Percentiles rank a stretch among this genome's conserved stretches.
Conservation (phyloP, 2,329 filamentous ascomycete species). For the Graphiopsis chlorocephala region DNA sequence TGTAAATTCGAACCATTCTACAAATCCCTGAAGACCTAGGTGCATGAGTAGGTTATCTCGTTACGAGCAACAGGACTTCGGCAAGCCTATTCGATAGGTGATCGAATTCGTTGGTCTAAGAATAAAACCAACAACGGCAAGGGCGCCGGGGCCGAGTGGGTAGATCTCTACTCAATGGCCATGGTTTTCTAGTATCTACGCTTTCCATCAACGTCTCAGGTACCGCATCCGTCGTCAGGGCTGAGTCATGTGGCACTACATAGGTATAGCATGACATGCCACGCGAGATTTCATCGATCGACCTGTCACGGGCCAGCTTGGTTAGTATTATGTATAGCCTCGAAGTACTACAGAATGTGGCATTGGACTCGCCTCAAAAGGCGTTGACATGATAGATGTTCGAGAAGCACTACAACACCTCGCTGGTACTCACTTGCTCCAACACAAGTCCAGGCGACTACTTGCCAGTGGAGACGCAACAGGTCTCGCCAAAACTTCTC, state of each 20-base stretch:
- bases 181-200: no score
- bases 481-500: not conserved
- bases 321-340: not conserved
- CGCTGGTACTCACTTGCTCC: not conserved
- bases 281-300: not conserved
- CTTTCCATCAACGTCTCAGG: not conserved
- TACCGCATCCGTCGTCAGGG: not conserved
- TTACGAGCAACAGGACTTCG: not conserved
- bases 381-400: not conserved
- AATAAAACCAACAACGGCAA: not conserved
- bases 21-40: not conserved
- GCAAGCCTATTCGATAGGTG: not conserved
- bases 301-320: not conserved
- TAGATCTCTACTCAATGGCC: no score
- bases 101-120: not conserved
- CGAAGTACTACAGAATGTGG: not conserved
- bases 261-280: not conserved
- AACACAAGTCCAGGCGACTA: no score
- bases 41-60: not conserved
- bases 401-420: not conserved
- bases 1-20: not conserved
- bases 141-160: no score
- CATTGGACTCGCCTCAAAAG: not conserved
- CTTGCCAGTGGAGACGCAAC: no score
- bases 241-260: not conserved